Evolutionary conservation across 495 filamentous ascomycete species (phyloP).

Genomic region (Penicillium egyptiacum): DNA sequence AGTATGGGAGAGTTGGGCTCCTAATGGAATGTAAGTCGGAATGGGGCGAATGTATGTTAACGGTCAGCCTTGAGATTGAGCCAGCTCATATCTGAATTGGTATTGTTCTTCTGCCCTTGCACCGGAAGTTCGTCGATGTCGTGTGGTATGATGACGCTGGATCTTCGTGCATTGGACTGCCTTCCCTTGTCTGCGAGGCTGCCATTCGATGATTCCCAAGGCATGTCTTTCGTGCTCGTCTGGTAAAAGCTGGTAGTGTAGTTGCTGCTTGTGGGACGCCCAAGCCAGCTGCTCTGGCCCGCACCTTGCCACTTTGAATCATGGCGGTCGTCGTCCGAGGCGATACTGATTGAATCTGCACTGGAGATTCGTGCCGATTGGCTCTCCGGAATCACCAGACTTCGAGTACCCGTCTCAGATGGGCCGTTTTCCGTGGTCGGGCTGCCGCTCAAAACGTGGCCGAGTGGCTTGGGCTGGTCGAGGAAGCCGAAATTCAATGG

Average conservation of each 20-base stretch:
- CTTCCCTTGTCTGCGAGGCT: conserved; percentile 19
- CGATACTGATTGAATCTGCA: conserved; percentile 54
- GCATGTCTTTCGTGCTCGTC: conserved; percentile 36
- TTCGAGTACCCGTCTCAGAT: conserved; percentile 32
- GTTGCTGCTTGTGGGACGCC: conserved; percentile 57
- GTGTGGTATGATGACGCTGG: conserved; percentile 40
- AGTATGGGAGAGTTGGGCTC: conserved; percentile 7
- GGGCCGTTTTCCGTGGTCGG: conserved; percentile 62
- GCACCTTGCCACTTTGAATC: conserved; percentile 51
- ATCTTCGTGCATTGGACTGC: conserved; percentile 35
- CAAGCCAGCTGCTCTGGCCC: conserved; percentile 44
- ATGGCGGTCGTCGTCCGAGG: conserved; percentile 54
- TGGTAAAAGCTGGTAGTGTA: conserved; percentile 58
- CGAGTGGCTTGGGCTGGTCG: conserved; percentile 43
- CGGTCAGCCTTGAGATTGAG: conserved; percentile 57
- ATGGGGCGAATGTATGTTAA: conserved; percentile 16
- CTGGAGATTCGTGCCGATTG: conserved; percentile 65
- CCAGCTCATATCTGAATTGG: conserved; percentile 73
- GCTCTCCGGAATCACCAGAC: conserved; percentile 51
- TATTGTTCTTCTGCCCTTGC: conserved; percentile 27
- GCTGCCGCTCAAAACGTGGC: conserved; percentile 62
- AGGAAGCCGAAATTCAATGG: conserved; percentile 41
- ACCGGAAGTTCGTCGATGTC: conserved; percentile 44
- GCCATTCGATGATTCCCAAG: conserved; percentile 16
- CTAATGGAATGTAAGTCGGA: not conserved